A percentile compares a stretch with the other conserved stretches of the same genome.
These are phyloP conservation scores for Salix exigua DNA, from an alignment of 345 rosid genomes.

Conservation along the genomic window DNA sequence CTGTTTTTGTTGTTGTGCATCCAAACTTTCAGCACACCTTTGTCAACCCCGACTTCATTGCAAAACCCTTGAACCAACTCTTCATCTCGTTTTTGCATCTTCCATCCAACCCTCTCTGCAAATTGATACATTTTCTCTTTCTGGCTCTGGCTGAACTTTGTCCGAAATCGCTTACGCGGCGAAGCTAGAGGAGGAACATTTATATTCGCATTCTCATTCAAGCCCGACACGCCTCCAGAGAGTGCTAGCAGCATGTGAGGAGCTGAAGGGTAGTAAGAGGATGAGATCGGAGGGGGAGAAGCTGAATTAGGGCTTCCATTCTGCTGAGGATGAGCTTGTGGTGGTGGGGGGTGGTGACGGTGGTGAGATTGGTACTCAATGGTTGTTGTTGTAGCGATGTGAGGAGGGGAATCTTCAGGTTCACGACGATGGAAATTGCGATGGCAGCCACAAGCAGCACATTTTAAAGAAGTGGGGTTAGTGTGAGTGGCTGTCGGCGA, in stretches of 20 bases:
- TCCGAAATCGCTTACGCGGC: slow-evolving; percentile 24
- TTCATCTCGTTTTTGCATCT: slow-evolving; percentile 75
- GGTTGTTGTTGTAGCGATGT: slow-evolving; percentile 11
- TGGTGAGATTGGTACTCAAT: slow-evolving; percentile 36
- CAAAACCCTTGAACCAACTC: slow-evolving; percentile 60
- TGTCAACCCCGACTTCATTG: slow-evolving; percentile 64
- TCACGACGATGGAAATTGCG: slow-evolving; percentile 35
- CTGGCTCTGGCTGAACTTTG: slow-evolving; percentile 26
- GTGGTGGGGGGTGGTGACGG: slow-evolving; percentile 28
- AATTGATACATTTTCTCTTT: slow-evolving; percentile 53
- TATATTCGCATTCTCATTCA: slow-evolving; percentile 12
- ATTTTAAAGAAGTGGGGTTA: slow-evolving; percentile 23
- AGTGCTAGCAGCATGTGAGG: slow-evolving; percentile 34
- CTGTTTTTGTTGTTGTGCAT: slow-evolving; percentile 94
- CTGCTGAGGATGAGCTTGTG: slow-evolving; percentile 4
- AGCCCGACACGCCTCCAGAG: slow-evolving; percentile 14
- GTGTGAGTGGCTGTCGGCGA: slow-evolving; percentile 19
- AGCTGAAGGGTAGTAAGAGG: slow-evolving; percentile 33
- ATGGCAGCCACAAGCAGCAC: slow-evolving; percentile 33
- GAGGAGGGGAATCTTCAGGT: slow-evolving; percentile 19
- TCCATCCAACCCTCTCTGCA: slow-evolving; percentile 80
- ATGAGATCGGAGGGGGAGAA: slow-evolving; percentile 36
- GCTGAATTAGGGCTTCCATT: slow-evolving; percentile 24
- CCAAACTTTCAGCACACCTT: slow-evolving; percentile 78
- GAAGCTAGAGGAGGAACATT: not conserved